Conservation (phyloP, 2,329 filamentous ascomycete genomes). For the Claviceps sorghi region DNA sequence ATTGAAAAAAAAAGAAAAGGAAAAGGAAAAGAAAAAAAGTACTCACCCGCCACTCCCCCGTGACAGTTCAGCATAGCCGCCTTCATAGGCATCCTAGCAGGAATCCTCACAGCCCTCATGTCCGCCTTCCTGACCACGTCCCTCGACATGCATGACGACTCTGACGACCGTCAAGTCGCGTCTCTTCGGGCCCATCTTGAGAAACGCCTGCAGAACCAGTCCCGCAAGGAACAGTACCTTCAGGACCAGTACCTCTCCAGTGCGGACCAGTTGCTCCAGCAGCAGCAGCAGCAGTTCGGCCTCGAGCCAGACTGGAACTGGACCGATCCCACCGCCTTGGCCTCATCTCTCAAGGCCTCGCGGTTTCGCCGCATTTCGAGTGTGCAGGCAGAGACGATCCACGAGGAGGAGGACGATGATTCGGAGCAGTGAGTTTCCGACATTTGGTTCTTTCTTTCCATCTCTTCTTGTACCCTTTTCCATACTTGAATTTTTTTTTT, state of each 20-base stretch:
- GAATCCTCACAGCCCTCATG: slow-evolving; percentile 41
- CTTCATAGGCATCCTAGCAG: slow-evolving; percentile 50
- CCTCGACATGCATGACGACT: slow-evolving; percentile 27
- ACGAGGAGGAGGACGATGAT: slow-evolving; percentile 56
- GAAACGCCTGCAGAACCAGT: slow-evolving; percentile 1
- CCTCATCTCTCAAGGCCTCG: slow-evolving; percentile 8
- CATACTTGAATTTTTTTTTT: not conserved
- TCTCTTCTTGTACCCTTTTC: not conserved
- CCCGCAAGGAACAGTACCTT: slow-evolving; percentile 5
- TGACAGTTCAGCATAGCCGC: slow-evolving; percentile 46
- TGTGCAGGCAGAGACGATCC: slow-evolving; percentile 51
- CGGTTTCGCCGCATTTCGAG: slow-evolving; percentile 29
- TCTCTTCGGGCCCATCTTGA: slow-evolving; percentile 2
- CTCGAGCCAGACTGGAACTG: slow-evolving; percentile 25
- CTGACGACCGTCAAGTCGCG: slow-evolving; percentile 7
- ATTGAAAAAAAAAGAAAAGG: too few species aligned
- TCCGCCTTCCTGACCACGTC: slow-evolving; percentile 39
- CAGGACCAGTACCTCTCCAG: slow-evolving; percentile 4
- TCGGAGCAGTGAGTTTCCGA: slow-evolving; percentile 23
- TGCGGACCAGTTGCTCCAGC: not conserved
- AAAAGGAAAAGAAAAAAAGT: too few species aligned
- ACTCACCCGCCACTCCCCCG: not conserved
- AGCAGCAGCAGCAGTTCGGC: slow-evolving; percentile 4
- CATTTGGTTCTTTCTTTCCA: not conserved
- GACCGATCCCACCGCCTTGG: slow-evolving; percentile 17